Evolutionary conservation across 345 rosid genomes (phyloP).

Genomic region (Orychophragmus violaceus): DNA sequence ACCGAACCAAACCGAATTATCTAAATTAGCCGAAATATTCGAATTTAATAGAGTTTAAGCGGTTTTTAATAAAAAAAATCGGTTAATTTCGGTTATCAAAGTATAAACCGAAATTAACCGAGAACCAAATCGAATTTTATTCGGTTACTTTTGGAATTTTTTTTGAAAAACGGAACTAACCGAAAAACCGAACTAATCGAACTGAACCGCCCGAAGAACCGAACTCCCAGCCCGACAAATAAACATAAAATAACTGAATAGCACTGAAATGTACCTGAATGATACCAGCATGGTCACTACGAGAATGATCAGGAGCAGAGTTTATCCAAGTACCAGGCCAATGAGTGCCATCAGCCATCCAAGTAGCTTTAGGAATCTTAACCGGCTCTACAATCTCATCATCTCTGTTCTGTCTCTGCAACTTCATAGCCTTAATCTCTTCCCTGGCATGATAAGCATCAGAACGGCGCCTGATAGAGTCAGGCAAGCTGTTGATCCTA

Average conservation of each 20-base stretch:
- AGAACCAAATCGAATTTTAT: too few species aligned
- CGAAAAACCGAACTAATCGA: too few species aligned
- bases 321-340: constrained; percentile 97
- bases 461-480: constrained; percentile 89
- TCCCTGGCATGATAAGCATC: constrained; percentile 96
- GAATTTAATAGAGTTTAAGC: too few species aligned
- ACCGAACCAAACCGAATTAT: not conserved
- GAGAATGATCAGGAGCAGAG: constrained; percentile 66
- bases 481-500: constrained; percentile 82
- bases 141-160: too few species aligned
- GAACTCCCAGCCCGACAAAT: too few species aligned
- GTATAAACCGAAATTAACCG: too few species aligned
- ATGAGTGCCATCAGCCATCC: constrained; percentile 99
- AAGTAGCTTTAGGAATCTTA: constrained; percentile 94
- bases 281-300: constrained; percentile 92
- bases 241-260: not conserved
- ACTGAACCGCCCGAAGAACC: too few species aligned
- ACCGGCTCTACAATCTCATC: constrained; percentile 63
- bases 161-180: too few species aligned
- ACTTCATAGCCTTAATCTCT: constrained; percentile 95
- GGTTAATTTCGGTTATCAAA: too few species aligned
- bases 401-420: constrained; percentile 67
- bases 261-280: constrained; percentile 59
- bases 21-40: too few species aligned
- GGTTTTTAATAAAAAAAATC: too few species aligned